Evolutionary conservation across 257 asterid genomes (phyloP).

Genomic region (Solanum sitiens): DNA sequence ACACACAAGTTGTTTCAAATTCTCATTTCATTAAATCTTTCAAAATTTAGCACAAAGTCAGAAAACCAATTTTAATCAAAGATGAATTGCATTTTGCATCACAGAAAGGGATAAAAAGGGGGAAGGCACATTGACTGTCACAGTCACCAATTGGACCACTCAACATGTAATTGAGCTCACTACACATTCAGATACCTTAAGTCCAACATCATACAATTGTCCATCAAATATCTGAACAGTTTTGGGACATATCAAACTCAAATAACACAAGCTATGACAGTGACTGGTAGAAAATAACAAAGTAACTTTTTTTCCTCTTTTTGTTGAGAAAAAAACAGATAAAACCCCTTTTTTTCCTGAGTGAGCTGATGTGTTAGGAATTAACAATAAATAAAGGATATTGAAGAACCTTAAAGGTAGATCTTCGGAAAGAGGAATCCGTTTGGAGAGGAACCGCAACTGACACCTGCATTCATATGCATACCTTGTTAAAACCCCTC

Average conservation of each 20-base stretch:
- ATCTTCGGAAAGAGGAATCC: constrained; percentile 33
- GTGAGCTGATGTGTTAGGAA: background rate
- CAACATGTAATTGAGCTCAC: background rate
- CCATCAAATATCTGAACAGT: background rate
- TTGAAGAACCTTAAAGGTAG: constrained; percentile 38
- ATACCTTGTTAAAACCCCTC: background rate
- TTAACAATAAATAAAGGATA: background rate
- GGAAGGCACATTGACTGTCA: background rate
- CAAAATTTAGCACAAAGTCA: background rate
- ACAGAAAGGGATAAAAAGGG: background rate
- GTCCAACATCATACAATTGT: background rate
- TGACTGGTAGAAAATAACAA: background rate
- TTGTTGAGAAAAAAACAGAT: background rate
- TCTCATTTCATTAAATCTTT: background rate
- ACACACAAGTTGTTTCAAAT: background rate
- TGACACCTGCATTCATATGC: constrained; percentile 34
- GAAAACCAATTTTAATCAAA: background rate
- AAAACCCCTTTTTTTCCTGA: background rate
- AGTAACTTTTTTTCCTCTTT: background rate
- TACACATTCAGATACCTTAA: background rate
- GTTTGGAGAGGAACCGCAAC: constrained; percentile 26
- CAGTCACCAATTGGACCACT: background rate
- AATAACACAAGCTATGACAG: background rate
- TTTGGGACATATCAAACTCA: background rate
- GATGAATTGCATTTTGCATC: background rate